Evolutionary conservation across 1,139 yeast species (phyloP), one percentile per base, ranked within the genome.

Genomic region (Yamadazyma triangularis): DNA sequence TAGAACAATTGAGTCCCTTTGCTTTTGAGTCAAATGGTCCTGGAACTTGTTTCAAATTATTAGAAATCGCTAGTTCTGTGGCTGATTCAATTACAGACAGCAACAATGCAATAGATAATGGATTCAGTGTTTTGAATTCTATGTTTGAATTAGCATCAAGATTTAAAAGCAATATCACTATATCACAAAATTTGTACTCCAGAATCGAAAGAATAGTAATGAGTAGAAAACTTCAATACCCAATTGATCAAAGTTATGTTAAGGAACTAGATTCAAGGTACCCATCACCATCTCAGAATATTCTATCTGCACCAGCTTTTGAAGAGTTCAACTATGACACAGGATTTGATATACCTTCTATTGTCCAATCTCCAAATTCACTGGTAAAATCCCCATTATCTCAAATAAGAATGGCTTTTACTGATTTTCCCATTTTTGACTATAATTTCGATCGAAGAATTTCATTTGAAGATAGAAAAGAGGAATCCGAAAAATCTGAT

Each of bases 21-120:
- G 62, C 66, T 2, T 62, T 56, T 37, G 64, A 58, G 34, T 51
- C 57, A 5, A 58, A 59, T 42, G 64, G 58, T 1, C 64, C 65
- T 0, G 67, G 68, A 4, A 57, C 56, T 3, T 50, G 56, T 28
- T 47, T 56, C 13, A 62, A 62, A 34, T 37, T 62, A 19, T 33
- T 60, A 19, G 61, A 53, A 28, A 45, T 62, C 16, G 64, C 64
- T 2, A 52, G 47, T 23, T 41, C 49, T 15, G 38, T 60, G 7
- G 47, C 53, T 13, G 58, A 55, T 30, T 41, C 61, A 3, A 43
- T 48, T 15, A 31, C 39, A 24, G 31, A 36, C 23, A 21, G 29
- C 1, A 29, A 31, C 23, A 23, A 27, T 26, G 24, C 30, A 15
- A 26, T 24, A n/a, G 10, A 20, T 10, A n/a, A n/a, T n/a, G n/a